Base-by-base conservation (phyloP, 208 protist genomes). In the Leishmania turanica region DNA sequence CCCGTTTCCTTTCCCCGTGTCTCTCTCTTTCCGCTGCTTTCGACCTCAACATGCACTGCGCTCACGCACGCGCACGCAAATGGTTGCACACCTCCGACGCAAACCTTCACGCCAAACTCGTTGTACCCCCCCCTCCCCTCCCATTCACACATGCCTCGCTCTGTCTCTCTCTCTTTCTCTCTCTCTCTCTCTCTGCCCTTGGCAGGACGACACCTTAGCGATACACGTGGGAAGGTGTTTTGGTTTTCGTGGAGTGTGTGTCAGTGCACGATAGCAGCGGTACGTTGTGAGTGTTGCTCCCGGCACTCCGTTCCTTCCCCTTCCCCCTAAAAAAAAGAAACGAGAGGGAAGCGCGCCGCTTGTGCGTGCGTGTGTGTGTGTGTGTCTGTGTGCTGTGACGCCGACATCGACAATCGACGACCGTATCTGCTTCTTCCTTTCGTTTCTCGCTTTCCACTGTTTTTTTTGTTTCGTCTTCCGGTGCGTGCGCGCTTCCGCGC, bases 151-250 rank as follows among this genome's bases (percentile, higher is more conserved):
- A 31, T 13, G 72, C 9, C 8, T 58, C 17, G 0, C 42, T 45
- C 0, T 75, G 27, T 45, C 40, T 40, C 49, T 0, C 40, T 42
- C 40, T 42, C 4, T 42, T 13, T 9, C n/a, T 58, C 37, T 53
- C 27, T 42, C 40, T 42, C 4, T 42, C 27, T 9, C n/a, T 58
- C 37, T 53, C 27, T 70, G 65, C 19, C 37, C 21, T n/a, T 40
- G 1, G 24, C 19, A 37, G 27, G 68, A 47, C 42, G 42, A 49
- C 68, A n/a, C 37, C 45, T 72, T 72, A 76, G 31, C 60, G 69
- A 53, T 76, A 47, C 34, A 54, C 71, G 72, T 76, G 51, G 8
- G 9, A 76, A 15, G 49, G 27, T 62, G 72, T 80, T 80, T 71
- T 69, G 9, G 3, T 51, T 56, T 65, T 34, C 13, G 75, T 51